Percentiles rank a stretch among this genome's conserved stretches.
These are phyloP conservation scores for Chaetomium sp. DNA, from an alignment of 2,329 filamentous ascomycete species.

Conservation along the genomic window DNA sequence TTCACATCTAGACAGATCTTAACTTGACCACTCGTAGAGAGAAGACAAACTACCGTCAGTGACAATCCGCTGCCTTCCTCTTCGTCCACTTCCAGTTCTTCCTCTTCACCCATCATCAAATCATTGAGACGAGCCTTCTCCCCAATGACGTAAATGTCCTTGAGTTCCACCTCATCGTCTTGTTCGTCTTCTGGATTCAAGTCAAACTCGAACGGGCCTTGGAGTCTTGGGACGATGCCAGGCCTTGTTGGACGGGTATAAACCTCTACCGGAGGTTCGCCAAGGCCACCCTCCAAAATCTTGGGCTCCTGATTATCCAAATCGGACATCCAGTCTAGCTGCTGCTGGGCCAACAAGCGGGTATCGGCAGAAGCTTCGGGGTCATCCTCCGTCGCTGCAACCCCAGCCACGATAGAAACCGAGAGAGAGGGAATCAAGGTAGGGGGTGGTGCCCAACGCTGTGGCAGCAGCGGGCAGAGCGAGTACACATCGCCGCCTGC, in stretches of 20 bases:
- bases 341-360: constrained; percentile 55
- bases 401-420: constrained; percentile 71
- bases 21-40: constrained; percentile 55
- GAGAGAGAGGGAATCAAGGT: constrained; percentile 76
- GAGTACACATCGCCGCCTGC: constrained; percentile 88
- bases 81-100: constrained; percentile 52
- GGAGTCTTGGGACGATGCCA: constrained; percentile 52
- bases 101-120: constrained; percentile 58
- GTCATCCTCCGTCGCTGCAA: constrained; percentile 57
- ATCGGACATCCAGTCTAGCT: constrained; percentile 62
- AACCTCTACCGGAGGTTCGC: constrained; percentile 47
- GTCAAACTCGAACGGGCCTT: constrained; percentile 55
- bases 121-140: constrained; percentile 55
- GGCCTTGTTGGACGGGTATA: constrained; percentile 52
- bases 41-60: constrained; percentile 51
- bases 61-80: constrained; percentile 55
- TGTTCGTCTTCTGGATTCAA: constrained; percentile 45
- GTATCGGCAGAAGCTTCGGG: constrained; percentile 44
- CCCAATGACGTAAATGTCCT: constrained; percentile 57
- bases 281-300: constrained; percentile 42
- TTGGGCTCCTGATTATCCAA: constrained; percentile 57
- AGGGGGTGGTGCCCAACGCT: constrained; percentile 73
- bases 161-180: constrained; percentile 52
- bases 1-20: constrained; percentile 56
- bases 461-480: constrained; percentile 80